Evolutionary conservation across 257 asterid genomes (phyloP).

Genomic region (Cruciata laevipes): DNA sequence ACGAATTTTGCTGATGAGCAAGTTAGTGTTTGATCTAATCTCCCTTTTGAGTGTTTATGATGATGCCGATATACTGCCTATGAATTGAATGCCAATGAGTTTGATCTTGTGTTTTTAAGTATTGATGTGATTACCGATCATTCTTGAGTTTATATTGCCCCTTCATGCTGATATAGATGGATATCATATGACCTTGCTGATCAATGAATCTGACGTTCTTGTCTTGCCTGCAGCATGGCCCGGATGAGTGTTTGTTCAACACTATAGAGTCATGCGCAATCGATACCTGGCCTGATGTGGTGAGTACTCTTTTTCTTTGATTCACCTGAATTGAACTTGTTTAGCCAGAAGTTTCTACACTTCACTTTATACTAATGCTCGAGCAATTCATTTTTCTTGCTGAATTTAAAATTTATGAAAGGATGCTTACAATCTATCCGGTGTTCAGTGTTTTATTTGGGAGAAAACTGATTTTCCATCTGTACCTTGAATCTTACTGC

Average conservation of each 20-base stretch:
- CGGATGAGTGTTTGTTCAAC: slow-evolving; percentile 66
- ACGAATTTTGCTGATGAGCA: slow-evolving; percentile 28
- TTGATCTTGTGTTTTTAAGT: background rate
- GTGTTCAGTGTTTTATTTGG: background rate
- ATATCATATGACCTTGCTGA: background rate
- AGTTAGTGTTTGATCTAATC: slow-evolving; percentile 37
- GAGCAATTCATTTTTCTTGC: background rate
- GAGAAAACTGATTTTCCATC: background rate
- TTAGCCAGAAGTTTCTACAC: background rate
- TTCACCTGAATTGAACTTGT: too few species aligned
- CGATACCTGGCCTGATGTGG: slow-evolving; percentile 87
- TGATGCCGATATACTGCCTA: background rate
- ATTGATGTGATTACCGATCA: background rate
- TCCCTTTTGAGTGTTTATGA: slow-evolving; percentile 17
- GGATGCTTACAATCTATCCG: background rate
- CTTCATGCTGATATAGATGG: background rate
- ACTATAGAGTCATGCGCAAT: slow-evolving; percentile 90
- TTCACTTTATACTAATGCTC: background rate
- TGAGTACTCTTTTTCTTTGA: slow-evolving; percentile 28
- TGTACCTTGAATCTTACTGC: background rate
- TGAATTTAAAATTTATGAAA: background rate
- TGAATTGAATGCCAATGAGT: slow-evolving; percentile 12
- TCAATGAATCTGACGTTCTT: background rate
- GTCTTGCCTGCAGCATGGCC: slow-evolving; percentile 62
- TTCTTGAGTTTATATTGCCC: background rate